Percentiles rank a stretch among this genome's conserved stretches.
Conservation (phyloP, 768 basidiomycete species). For the Albatrellus ellisii region DNA sequence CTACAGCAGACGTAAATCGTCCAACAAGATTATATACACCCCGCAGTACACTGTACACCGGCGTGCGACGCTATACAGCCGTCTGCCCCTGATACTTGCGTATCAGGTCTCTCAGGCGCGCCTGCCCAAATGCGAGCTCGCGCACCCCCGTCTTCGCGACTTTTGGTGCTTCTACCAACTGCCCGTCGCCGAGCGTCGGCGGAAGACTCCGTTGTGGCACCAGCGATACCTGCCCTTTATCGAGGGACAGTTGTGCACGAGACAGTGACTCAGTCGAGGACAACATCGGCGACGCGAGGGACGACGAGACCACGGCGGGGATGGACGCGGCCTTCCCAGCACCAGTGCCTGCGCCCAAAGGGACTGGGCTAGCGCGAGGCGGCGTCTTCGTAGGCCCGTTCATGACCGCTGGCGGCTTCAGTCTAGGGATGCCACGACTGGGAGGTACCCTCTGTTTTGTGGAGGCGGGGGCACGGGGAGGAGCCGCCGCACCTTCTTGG, state of each 20-base stretch:
- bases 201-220: conserved; percentile 16
- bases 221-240: conserved; percentile 15
- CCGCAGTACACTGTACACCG: no score
- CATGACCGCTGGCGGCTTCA: neutral
- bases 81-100: conserved; percentile 58
- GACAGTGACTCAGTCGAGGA: conserved; percentile 71
- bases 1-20: no score
- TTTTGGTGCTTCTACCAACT: conserved; percentile 2
- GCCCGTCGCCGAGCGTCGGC: conserved; percentile 16
- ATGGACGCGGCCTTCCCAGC: conserved; percentile 10
- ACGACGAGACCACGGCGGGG: conserved; percentile 38
- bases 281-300: conserved; percentile 57
- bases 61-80: no score
- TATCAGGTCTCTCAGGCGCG: conserved; percentile 63
- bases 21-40: no score
- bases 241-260: conserved; percentile 24
- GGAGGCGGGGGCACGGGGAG: neutral
- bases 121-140: conserved; percentile 66
- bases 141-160: conserved; percentile 13
- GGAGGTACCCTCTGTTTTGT: neutral
- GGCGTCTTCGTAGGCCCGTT: neutral
- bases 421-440: conserved; percentile 1
- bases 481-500: neutral
- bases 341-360: no score
- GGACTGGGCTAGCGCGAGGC: conserved; percentile 1